Base-by-base conservation (phyloP, 148 eudicot species). In the Amaranthus cruentus region DNA sequence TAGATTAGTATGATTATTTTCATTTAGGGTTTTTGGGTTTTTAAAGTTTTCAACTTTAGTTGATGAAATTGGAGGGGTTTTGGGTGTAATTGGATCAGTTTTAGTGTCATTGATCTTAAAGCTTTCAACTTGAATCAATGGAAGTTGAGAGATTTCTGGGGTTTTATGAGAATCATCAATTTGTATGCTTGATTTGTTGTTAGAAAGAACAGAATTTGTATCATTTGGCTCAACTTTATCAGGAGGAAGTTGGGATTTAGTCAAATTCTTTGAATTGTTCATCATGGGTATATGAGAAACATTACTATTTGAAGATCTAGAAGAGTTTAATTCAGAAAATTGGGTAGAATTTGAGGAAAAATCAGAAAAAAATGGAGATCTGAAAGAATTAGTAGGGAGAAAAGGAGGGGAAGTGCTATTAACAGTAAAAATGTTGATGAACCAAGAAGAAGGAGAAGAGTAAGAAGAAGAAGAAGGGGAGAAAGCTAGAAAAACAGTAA, bases 401-500 rank as follows among this genome's bases (percentile, higher is more conserved):
- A 28, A 28, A 28, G 63, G 55, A 62, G 73, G 88, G 9, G 91
- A 91, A 69, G 78, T 80, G 18, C 83, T 86, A n/a, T 79, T 81
- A 42, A 56, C 58, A 56, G 83, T 47, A 11, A 89, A 91, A 12
- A 87, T 74, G 80, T 81, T 86, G 15, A 79, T 49, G 75, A 86
- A 90, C 93, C 88, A 90, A 11, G 94, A 28, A 28, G 38, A 87
- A 55, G 92, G 79, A 62, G 90, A 79, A 61, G 82, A 77, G 28
- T 86, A 51, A 69, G 92, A 83, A 9, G 94, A 83, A 44, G 86
- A 57, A 72, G 94, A 85, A 43, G 92, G 89, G 18, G 73, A 79
- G 56, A 89, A 89, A 9, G 97, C 93, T 47, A 88, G 64, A 55
- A 91, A 86, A 50, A 88, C 64, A 49, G 98, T 88, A 79, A 88